Evolutionary conservation across 2,329 filamentous ascomycete species (phyloP).

Genomic region (Cercospora janseana): DNA sequence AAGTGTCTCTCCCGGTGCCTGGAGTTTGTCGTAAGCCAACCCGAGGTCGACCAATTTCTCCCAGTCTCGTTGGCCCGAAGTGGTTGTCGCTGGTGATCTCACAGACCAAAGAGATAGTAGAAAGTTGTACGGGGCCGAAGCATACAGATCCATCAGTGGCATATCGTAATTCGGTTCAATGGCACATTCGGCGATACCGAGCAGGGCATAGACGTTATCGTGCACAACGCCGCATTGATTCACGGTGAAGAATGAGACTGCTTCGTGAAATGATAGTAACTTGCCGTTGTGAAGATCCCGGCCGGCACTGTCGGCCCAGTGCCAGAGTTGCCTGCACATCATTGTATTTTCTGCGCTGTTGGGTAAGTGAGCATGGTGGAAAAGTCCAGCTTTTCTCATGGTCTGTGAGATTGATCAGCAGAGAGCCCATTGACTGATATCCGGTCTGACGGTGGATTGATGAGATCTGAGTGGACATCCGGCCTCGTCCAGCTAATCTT

Average conservation of each 20-base stretch:
- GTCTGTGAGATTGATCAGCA: background rate
- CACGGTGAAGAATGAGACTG: slow-evolving; percentile 5
- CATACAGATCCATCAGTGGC: slow-evolving; percentile 15
- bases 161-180: slow-evolving; percentile 14
- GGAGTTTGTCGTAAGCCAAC: background rate
- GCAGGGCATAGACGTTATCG: slow-evolving; percentile 13
- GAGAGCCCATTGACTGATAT: too few species aligned
- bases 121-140: slow-evolving; percentile 5
- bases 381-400: slow-evolving; percentile 11
- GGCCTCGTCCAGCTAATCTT: background rate
- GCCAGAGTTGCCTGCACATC: slow-evolving; percentile 15
- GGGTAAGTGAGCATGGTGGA: background rate
- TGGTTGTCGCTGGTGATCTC: background rate
- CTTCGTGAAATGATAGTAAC: slow-evolving; percentile 9
- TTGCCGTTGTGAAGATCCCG: slow-evolving; percentile 1
- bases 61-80: background rate
- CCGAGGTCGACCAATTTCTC: slow-evolving; percentile 1
- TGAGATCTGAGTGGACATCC: slow-evolving; percentile 5
- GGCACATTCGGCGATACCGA: slow-evolving; percentile 13
- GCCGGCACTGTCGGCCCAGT: slow-evolving; percentile 13
- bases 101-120: slow-evolving; percentile 7
- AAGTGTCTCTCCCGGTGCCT: slow-evolving; percentile 2
- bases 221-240: slow-evolving; percentile 11
- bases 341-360: slow-evolving; percentile 9
- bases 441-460: background rate